Conservation (phyloP, 345 rosid species). For the Sapria himalayana region DNA sequence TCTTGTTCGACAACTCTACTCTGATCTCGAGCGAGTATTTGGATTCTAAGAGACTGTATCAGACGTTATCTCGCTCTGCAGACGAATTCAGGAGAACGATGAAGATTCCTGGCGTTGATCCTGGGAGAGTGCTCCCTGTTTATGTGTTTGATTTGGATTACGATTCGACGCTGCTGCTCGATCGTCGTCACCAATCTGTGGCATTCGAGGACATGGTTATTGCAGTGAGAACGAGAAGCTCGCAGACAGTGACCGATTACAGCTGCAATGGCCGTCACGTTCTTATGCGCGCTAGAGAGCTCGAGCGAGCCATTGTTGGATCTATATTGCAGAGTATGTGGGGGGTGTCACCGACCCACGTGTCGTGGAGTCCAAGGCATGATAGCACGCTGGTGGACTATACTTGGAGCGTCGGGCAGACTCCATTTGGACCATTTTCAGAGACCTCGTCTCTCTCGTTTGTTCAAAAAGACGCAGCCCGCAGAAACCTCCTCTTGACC, state of each 20-base stretch:
- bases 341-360: slow-evolving; percentile 92
- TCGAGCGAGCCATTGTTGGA: slow-evolving; percentile 74
- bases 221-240: slow-evolving; percentile 69
- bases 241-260: slow-evolving; percentile 85
- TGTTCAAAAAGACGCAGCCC: slow-evolving; percentile 87
- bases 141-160: slow-evolving; percentile 84
- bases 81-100: slow-evolving; percentile 59
- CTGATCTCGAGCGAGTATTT: slow-evolving; percentile 89
- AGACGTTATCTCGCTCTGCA: slow-evolving; percentile 53
- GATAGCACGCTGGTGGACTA: slow-evolving; percentile 72
- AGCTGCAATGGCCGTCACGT: slow-evolving; percentile 86
- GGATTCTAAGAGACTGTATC: slow-evolving; percentile 87
- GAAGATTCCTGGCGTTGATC: slow-evolving; percentile 58
- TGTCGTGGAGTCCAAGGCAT: slow-evolving; percentile 70
- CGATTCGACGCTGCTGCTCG: slow-evolving; percentile 42
- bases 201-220: slow-evolving; percentile 87
- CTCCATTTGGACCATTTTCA: slow-evolving; percentile 96
- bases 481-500: slow-evolving; percentile 62
- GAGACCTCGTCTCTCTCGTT: slow-evolving; percentile 56
- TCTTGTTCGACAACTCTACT: slow-evolving; percentile 84
- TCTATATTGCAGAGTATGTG: slow-evolving; percentile 95
- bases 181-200: slow-evolving; percentile 76
- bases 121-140: slow-evolving; percentile 64
- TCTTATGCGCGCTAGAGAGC: slow-evolving; percentile 58
- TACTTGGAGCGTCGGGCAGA: slow-evolving; percentile 94